Conservation (phyloP, 164 flowering plant genomes). For the Vitis rupestris region DNA sequence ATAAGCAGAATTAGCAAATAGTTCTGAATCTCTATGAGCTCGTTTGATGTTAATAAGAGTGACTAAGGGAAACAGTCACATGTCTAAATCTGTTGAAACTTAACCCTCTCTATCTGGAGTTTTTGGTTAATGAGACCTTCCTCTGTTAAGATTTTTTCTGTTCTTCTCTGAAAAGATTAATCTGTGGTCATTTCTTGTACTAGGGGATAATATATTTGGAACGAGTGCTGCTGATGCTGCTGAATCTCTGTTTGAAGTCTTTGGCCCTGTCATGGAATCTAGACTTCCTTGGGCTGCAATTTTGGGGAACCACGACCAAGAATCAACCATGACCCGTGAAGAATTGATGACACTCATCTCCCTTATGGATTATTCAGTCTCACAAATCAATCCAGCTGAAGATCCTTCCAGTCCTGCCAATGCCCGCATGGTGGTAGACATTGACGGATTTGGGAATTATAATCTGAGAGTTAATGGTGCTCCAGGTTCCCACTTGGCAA, state of each 20-base stretch:
- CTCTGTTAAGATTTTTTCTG: not conserved
- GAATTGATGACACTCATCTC: constrained; percentile 78
- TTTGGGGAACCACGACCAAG: constrained; percentile 94
- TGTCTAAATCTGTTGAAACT: not conserved
- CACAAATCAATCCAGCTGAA: constrained; percentile 55
- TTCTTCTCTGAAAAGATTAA: not conserved
- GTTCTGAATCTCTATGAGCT: not conserved
- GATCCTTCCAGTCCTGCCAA: constrained; percentile 13
- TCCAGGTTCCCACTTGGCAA: constrained; percentile 60
- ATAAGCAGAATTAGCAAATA: no score
- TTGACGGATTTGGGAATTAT: constrained; percentile 94
- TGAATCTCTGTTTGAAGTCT: constrained; percentile 68
- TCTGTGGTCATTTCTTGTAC: not conserved
- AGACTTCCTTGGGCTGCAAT: constrained; percentile 92
- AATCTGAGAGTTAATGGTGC: constrained; percentile 64
- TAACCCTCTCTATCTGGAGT: not conserved
- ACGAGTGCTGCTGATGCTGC: constrained; percentile 81
- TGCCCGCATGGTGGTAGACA: constrained; percentile 14
- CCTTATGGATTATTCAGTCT: constrained; percentile 79
- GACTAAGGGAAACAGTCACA: not conserved
- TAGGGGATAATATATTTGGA: constrained; percentile 94
- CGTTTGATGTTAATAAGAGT: not conserved
- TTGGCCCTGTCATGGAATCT: constrained; percentile 65
- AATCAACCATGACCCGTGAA: constrained; percentile 86
- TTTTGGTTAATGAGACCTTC: not conserved